phyloP scores from a whole-genome alignment of 208 protist genomes.

The Leishmania lainsoni region DNA sequence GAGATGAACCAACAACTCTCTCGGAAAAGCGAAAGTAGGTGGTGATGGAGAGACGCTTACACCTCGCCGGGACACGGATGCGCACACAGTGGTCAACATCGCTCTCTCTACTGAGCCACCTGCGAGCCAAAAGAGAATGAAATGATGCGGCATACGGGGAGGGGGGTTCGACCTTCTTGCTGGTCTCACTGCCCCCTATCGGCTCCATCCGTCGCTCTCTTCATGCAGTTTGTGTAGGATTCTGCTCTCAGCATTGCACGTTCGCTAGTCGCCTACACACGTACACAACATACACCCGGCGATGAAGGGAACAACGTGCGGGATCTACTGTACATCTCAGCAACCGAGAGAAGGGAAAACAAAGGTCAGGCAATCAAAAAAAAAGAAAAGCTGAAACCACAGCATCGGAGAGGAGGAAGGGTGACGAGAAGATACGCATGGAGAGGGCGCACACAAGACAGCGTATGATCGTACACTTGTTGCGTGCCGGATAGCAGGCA shows the following conservation, averaged over 20 bases:
- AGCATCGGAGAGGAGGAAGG: not conserved
- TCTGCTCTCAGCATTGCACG: not conserved
- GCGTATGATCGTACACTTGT: not conserved
- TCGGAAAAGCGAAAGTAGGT: not conserved
- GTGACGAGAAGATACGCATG: not conserved
- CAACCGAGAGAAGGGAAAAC: not conserved
- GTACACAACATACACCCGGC: not conserved
- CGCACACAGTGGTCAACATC: not conserved
- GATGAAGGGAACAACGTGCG: not conserved
- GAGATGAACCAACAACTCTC: not conserved
- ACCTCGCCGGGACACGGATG: not conserved
- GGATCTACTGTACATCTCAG: constrained; percentile 2
- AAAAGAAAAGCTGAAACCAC: not conserved
- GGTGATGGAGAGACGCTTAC: not conserved
- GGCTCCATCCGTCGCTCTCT: not conserved
- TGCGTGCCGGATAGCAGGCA: not conserved
- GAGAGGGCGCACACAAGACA: not conserved
- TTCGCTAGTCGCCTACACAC: not conserved
- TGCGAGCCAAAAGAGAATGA: not conserved
- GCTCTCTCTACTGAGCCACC: not conserved
- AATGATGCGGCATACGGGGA: not conserved
- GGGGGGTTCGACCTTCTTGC: not conserved
- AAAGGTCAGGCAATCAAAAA: not conserved
- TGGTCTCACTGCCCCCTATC: too few relatives aligned
- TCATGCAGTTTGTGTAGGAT: not conserved